phyloP scores from a whole-genome alignment of 441 rosid species.

The Manihot esculenta region DNA sequence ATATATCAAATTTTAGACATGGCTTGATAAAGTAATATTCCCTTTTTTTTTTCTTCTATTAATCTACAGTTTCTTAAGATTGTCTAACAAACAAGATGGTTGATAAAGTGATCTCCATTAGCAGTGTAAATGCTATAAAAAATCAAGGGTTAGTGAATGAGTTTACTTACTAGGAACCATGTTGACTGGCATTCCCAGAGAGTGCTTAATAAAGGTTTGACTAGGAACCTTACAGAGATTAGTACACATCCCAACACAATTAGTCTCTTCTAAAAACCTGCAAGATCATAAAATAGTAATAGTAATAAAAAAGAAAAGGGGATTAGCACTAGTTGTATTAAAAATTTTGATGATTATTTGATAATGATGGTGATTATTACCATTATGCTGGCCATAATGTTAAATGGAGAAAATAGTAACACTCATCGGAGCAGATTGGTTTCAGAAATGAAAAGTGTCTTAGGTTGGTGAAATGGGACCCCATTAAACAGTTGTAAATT shows the following conservation, averaged over 20 bases:
- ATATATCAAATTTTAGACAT: background rate
- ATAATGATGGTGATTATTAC: slow-evolving; percentile 24
- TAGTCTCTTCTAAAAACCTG: slow-evolving; percentile 86
- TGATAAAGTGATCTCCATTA: background rate
- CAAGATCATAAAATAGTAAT: slow-evolving; percentile 10
- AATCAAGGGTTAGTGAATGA: background rate
- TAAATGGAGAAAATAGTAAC: slow-evolving; percentile 34
- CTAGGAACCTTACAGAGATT: slow-evolving; percentile 82
- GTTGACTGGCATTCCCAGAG: slow-evolving; percentile 83
- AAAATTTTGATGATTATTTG: slow-evolving; percentile 32
- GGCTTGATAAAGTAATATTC: background rate
- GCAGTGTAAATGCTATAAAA: background rate
- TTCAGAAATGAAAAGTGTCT: slow-evolving; percentile 34
- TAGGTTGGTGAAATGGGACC: slow-evolving; percentile 41
- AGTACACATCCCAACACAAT: slow-evolving; percentile 90
- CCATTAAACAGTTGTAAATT: background rate
- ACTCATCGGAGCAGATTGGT: slow-evolving; percentile 43
- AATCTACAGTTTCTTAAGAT: background rate
- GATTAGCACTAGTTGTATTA: slow-evolving; percentile 24
- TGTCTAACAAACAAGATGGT: background rate
- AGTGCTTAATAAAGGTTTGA: slow-evolving; percentile 70
- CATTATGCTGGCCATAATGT: slow-evolving; percentile 29
- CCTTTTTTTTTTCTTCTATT: background rate
- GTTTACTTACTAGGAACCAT: slow-evolving; percentile 81
- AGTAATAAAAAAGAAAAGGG: background rate